phyloP scores from a whole-genome alignment of 140 eudicot genomes.

The Flaveria floridana region DNA sequence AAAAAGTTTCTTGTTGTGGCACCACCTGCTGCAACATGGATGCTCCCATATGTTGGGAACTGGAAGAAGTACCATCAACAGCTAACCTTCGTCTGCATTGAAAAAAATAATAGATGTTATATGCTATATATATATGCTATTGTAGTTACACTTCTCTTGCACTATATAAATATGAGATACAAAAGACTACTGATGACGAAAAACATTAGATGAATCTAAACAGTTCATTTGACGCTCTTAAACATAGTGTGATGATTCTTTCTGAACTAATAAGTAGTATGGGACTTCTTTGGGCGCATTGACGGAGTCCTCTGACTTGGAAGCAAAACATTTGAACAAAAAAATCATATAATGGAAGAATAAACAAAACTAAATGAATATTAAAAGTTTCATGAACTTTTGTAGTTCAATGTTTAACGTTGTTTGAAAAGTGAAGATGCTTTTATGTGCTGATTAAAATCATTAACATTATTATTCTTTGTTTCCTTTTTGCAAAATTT shows the following conservation, averaged over 20 bases:
- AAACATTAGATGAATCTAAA: not conserved
- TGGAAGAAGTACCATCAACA: conserved; percentile 48
- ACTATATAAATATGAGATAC: not conserved
- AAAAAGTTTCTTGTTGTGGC: conserved; percentile 59
- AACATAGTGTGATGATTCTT: not conserved
- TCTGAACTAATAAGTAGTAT: not conserved
- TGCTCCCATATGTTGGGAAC: conserved; percentile 52
- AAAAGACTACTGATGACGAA: not conserved
- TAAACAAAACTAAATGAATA: conserved; percentile 3
- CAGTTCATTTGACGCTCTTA: not conserved
- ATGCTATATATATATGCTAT: not conserved
- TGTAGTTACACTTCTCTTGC: not conserved
- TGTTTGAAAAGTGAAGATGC: conserved; percentile 8
- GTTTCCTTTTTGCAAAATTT: not conserved
- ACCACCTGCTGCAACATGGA: conserved; percentile 78
- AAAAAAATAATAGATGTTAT: conserved; percentile 14
- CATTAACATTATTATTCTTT: not conserved
- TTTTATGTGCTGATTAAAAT: not conserved
- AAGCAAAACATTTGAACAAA: not conserved
- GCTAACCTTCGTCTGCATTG: conserved; percentile 64
- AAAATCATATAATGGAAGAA: not conserved
- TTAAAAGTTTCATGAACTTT: not conserved
- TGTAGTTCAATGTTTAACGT: not conserved
- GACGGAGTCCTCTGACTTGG: not conserved
- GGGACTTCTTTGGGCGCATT: not conserved